These are phyloP conservation scores for Colletotrichum theobromicola DNA, from an alignment of 2,329 filamentous ascomycete species.

Conservation along the genomic window DNA sequence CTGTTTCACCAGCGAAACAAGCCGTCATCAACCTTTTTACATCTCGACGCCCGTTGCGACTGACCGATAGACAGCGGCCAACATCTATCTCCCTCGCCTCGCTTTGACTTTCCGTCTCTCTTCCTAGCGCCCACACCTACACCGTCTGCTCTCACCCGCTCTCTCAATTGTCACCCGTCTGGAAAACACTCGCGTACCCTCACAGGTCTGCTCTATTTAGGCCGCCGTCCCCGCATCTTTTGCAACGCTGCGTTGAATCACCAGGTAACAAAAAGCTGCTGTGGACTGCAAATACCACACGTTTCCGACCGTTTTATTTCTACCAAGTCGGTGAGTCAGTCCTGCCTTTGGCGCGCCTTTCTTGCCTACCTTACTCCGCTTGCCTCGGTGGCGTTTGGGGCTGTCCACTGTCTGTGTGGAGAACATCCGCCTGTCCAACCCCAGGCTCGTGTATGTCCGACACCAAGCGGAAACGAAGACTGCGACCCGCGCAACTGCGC, in stretches of 20 bases:
- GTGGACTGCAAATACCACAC: background rate
- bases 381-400: constrained; percentile 7
- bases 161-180: background rate
- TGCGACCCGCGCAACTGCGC: background rate
- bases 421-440: background rate
- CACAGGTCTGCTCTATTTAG: background rate
- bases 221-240: background rate
- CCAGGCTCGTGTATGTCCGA: background rate
- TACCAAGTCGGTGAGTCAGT: constrained; percentile 5
- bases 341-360: background rate
- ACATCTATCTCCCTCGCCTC: background rate
- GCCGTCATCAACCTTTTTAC: background rate
- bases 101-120: background rate
- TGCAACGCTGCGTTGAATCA: background rate
- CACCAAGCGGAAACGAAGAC: background rate
- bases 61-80: background rate
- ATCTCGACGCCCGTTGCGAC: background rate
- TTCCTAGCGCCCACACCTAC: background rate
- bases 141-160: background rate
- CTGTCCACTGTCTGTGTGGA: constrained; percentile 2
- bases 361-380: background rate
- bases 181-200: background rate
- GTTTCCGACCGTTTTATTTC: background rate
- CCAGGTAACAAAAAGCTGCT: constrained; percentile 3
- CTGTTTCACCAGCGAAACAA: background rate